Conservation (phyloP, 2,329 filamentous ascomycete species). For the Colletotrichum tropicicola region DNA sequence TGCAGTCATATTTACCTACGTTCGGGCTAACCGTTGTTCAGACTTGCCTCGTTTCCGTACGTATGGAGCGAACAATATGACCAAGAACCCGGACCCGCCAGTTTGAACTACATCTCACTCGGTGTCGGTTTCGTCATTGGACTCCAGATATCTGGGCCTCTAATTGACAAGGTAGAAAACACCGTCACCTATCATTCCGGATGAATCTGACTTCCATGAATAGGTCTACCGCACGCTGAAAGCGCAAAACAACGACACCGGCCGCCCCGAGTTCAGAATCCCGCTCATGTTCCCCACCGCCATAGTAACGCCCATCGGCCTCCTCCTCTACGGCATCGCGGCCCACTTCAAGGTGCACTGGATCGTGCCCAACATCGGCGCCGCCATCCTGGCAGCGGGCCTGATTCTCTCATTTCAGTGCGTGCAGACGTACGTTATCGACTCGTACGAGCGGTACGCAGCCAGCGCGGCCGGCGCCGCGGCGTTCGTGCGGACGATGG, state of each 20-base stretch:
- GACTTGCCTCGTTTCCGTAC: slow-evolving; percentile 60
- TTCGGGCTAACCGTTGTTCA: neutral
- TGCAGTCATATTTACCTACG: neutral
- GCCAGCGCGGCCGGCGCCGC: slow-evolving; percentile 39
- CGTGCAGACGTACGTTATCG: slow-evolving; percentile 63
- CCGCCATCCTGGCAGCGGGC: slow-evolving; percentile 53
- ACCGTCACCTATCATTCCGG: no score
- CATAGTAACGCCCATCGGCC: slow-evolving; percentile 53
- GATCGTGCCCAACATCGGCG: slow-evolving; percentile 67
- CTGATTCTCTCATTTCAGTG: slow-evolving; percentile 66
- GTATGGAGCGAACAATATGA: slow-evolving; percentile 58
- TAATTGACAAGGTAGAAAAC: slow-evolving; percentile 43
- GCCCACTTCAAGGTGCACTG: slow-evolving; percentile 53
- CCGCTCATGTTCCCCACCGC: slow-evolving; percentile 45
- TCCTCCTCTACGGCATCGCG: slow-evolving; percentile 60
- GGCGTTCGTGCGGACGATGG: slow-evolving; percentile 62
- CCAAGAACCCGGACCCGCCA: slow-evolving; percentile 54
- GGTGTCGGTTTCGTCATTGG: slow-evolving; percentile 64
- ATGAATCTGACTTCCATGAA: neutral
- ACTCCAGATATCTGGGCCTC: slow-evolving; percentile 57
- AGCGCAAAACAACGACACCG: slow-evolving; percentile 35
- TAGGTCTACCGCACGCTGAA: slow-evolving; percentile 41
- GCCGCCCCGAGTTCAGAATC: slow-evolving; percentile 44
- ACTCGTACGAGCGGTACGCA: slow-evolving; percentile 31
- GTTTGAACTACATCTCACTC: slow-evolving; percentile 62